phyloP scores from a whole-genome alignment of 768 basidiomycete genomes.

The Thelephora ganbajun region DNA sequence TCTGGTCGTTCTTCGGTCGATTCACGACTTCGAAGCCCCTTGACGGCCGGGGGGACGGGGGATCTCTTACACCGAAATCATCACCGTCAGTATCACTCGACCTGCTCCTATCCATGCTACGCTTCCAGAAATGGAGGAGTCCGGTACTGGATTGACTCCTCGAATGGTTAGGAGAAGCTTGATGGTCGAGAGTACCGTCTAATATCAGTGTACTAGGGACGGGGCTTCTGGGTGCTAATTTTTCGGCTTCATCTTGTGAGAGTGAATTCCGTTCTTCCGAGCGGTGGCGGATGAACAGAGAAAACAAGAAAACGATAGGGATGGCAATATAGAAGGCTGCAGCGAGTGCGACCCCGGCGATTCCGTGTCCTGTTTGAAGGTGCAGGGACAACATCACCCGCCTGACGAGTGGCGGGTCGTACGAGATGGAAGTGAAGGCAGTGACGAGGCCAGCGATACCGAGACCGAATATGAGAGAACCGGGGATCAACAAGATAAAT shows the following conservation, averaged over 20 bases:
- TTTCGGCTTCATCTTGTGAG: background rate
- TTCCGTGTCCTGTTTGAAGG: conserved; percentile 50
- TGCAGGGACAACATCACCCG: conserved; percentile 15
- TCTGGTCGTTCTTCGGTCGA: conserved; percentile 36
- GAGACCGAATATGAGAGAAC: conserved; percentile 36
- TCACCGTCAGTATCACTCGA: background rate
- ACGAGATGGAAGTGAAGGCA: conserved; percentile 43
- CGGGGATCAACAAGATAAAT: conserved; percentile 24
- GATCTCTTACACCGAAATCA: background rate
- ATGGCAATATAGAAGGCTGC: conserved; percentile 40
- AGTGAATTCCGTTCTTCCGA: background rate
- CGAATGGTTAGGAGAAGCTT: background rate
- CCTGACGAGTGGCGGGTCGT: conserved; percentile 17
- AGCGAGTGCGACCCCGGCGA: conserved; percentile 53
- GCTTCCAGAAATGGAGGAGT: too few species aligned
- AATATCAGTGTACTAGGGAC: background rate
- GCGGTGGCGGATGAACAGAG: conserved; percentile 5
- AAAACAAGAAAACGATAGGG: conserved; percentile 26
- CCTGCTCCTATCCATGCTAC: too few species aligned
- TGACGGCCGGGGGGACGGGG: conserved; percentile 20
- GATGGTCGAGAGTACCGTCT: background rate
- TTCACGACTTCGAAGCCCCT: conserved; percentile 36
- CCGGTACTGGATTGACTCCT: too few species aligned
- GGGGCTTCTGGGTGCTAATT: background rate
- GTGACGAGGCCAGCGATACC: conserved; percentile 51